Base-by-base conservation (phyloP, 2,329 filamentous ascomycete species). In the Proliferodiscus dingleyae region DNA sequence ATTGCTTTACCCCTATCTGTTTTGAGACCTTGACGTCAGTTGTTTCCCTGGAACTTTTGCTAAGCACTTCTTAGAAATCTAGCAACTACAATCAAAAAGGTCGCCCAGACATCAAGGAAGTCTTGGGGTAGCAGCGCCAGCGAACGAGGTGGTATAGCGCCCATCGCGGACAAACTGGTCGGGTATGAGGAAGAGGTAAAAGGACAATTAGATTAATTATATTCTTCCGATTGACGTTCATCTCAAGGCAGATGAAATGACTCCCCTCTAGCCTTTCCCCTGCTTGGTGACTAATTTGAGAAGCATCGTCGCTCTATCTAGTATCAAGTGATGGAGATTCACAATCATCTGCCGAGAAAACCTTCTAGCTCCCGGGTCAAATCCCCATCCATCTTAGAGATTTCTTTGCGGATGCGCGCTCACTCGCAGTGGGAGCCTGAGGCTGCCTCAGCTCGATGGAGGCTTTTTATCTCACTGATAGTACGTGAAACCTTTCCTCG, bases 181-280 rank as follows among this genome's bases (percentile, higher is more conserved):
- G 58, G 54, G 10, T 60, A 59, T 29, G 53, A 59, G 13, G 53
- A 57, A 8, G 57, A 61, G 38, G 48, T 53, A 24, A 47, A 46
- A 30, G 50, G 45, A n/a, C 45, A 45, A 37, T 40, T 60, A 32
- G 52, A 52, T 45, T 52, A 34, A 50, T 16, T 43, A 16, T 13
- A 23, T 29, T 18, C 15, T 41, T 21, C 24, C 8, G 15, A 7
- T 15, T 22, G 38, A 21, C 40, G n/a, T 37, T 16, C 15, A 11
- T 15, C 29, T 19, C 16, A 11, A 16, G 15, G 13, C 40, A 18
- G 29, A 40, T 39, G 43, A 43, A 24, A 22, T 38, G 41, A 44
- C 37, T 37, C 41, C 41, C 41, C 37, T 18, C 18, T 10, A 9
- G 34, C 5, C 11, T 21, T 10, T 21, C 5, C 16, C 21, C 6